Base-by-base conservation (phyloP, 164 flowering plant genomes). In the Platanus orientalis region DNA sequence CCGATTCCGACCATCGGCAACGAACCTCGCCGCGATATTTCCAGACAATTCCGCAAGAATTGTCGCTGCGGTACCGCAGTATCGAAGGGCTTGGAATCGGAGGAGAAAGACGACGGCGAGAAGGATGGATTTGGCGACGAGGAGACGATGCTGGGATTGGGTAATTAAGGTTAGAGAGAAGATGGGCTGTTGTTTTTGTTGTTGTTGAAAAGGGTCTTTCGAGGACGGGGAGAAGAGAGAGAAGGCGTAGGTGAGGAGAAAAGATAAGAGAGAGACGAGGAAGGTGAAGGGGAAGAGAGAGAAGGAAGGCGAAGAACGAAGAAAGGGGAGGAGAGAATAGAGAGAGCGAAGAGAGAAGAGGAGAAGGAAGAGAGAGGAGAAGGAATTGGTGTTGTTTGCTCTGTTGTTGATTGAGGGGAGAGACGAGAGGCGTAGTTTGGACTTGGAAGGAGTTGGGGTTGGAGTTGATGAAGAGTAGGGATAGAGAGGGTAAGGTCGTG, bases 41-140 rank as follows among this genome's bases (percentile, higher is more conserved):
- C 99, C 97, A 1, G 87, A 76, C 32, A 88, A 58, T 54, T 94
- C 99, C 5, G 99, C 97, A 1, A 94, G 76, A 51, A 94, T 89
- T 77, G 90, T 80, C 0, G 95, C 89, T 0, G 96, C 79, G 6
- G 99, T 76, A 17, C 96, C 92, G 61, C 95, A 89, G 58, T 84
- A 87, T 11, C 82, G 76, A 25, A 94, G 80, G 21, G 97, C 90
- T 52, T 89, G 99, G 58, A 91, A 91, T 6, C 99, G 79, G 56
- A 94, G 81, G 54, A 89, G 83, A 52, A 94, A 89, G 30, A 88
- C 85, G 11, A 75, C 60, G 28, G 96, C 81, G 10, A 94, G 76
- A 1, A 88, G 72, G 26, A 81, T 4, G 32, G 96, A 88, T 67
- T 84, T 88, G 32, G 69, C 56, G 23, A 79, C 55, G 12, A 94